phyloP scores from a whole-genome alignment of 352 stramenopile species.

The Globisporangium acanthophoron region DNA sequence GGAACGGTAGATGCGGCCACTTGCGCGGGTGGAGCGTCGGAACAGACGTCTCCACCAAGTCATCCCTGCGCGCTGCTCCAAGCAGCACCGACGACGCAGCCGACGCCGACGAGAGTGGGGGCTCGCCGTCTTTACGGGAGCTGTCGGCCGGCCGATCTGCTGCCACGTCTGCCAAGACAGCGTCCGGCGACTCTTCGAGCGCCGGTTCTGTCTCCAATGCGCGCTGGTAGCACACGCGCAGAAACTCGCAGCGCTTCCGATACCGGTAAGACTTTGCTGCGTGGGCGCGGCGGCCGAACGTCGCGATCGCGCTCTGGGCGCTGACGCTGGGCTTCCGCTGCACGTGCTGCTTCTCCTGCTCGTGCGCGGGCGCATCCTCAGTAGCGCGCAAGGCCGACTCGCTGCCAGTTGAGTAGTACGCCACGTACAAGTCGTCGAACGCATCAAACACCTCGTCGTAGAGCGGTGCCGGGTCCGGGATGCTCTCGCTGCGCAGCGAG shows the following conservation, averaged over 20 bases:
- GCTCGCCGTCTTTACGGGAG: not conserved
- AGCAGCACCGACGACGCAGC: slow-evolving; percentile 13
- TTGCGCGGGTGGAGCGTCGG: slow-evolving; percentile 46
- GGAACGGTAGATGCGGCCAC: slow-evolving; percentile 64
- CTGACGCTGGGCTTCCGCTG: slow-evolving; percentile 12
- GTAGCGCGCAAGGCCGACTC: not conserved
- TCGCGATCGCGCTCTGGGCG: slow-evolving; percentile 25
- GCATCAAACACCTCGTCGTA: slow-evolving; percentile 56
- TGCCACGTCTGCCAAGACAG: not conserved
- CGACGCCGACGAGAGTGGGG: slow-evolving; percentile 3
- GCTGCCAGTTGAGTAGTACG: slow-evolving; percentile 6
- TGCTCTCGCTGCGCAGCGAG: slow-evolving; percentile 13
- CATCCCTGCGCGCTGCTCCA: slow-evolving; percentile 23
- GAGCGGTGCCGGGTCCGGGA: slow-evolving; percentile 10
- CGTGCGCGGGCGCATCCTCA: not conserved
- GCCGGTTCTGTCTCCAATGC: slow-evolving; percentile 32
- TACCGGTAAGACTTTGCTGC: slow-evolving; percentile 45
- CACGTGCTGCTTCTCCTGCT: slow-evolving; percentile 7
- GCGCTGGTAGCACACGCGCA: slow-evolving; percentile 53
- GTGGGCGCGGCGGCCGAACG: slow-evolving; percentile 31
- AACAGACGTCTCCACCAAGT: slow-evolving; percentile 36
- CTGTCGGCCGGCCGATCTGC: not conserved
- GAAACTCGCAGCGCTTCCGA: slow-evolving; percentile 58
- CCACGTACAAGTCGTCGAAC: slow-evolving; percentile 52
- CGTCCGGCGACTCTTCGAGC: slow-evolving; percentile 5